Evolutionary conservation across 768 basidiomycete genomes (phyloP).

Genomic region (Coprinellus micaceus): DNA sequence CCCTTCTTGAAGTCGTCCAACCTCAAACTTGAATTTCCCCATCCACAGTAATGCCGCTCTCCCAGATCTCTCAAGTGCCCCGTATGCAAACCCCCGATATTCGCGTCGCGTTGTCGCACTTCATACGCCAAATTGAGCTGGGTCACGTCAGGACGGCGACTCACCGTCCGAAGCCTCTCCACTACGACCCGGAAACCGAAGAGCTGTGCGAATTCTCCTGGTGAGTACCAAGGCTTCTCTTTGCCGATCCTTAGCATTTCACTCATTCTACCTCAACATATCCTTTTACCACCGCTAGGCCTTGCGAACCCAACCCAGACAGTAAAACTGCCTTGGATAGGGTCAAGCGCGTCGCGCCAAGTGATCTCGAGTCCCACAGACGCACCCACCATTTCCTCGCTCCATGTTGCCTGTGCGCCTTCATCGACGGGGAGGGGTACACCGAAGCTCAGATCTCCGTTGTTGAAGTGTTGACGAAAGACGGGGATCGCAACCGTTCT

Average conservation of each 20-base stretch:
- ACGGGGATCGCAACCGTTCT: not conserved
- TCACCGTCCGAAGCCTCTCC: not conserved
- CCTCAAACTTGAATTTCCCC: no score
- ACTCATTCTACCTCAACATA: not conserved
- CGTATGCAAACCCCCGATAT: not conserved
- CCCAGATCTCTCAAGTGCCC: no score
- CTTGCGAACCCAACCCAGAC: not conserved
- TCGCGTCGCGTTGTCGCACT: not conserved
- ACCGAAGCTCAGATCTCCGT: not conserved
- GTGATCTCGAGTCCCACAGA: not conserved
- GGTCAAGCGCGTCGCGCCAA: not conserved
- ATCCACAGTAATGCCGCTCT: no score
- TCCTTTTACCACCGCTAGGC: no score
- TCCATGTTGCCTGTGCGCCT: not conserved
- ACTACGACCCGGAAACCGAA: not conserved
- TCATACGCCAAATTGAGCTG: not conserved
- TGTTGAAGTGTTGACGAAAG: not conserved
- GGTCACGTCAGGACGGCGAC: not conserved
- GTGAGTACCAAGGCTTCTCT: not conserved
- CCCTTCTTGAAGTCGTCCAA: no score
- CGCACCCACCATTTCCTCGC: not conserved
- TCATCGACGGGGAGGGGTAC: not conserved
- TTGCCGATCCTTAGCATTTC: not conserved
- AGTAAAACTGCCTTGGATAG: no score
- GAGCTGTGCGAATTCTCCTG: not conserved